A percentile compares a stretch with the other conserved stretches of the same genome.
Conservation (phyloP, 1,284 basidiomycete genomes). For the Pterulicium gracile region DNA sequence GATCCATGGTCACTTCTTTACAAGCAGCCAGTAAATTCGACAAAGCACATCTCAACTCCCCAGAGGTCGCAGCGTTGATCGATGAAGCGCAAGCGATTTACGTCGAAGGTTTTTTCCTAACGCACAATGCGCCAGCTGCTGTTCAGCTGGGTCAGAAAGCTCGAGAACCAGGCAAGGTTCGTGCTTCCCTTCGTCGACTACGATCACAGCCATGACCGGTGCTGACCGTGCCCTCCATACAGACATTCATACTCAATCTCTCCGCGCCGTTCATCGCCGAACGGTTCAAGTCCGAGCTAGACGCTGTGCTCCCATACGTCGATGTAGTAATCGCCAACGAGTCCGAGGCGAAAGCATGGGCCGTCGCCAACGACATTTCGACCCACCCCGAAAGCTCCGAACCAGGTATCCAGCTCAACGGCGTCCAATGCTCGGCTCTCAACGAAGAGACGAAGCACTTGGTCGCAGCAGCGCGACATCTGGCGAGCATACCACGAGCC, state of each 20-base stretch:
- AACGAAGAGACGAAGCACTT: slow-evolving; percentile 60
- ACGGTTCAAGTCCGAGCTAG: slow-evolving; percentile 82
- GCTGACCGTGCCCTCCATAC: slow-evolving; percentile 2
- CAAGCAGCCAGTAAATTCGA: slow-evolving; percentile 88
- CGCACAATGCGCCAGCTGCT: slow-evolving; percentile 77
- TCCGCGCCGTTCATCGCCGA: slow-evolving; percentile 97
- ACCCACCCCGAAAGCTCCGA: slow-evolving; percentile 15
- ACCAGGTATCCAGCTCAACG: background rate
- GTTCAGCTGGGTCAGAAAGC: slow-evolving; percentile 76
- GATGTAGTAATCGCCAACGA: slow-evolving; percentile 94
- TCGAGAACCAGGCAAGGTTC: slow-evolving; percentile 63
- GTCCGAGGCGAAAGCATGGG: slow-evolving; percentile 86
- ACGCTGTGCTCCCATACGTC: slow-evolving; percentile 70
- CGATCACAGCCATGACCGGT: too few relatives aligned
- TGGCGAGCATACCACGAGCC: slow-evolving; percentile 61
- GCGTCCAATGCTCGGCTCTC: too few relatives aligned
- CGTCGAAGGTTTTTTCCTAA: slow-evolving; percentile 96
- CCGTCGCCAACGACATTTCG: slow-evolving; percentile 48
- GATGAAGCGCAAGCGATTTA: slow-evolving; percentile 83
- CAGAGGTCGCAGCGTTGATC: slow-evolving; percentile 69
- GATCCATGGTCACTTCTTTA: slow-evolving; percentile 86
- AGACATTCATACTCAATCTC: slow-evolving; percentile 89
- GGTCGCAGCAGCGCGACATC: slow-evolving; percentile 57
- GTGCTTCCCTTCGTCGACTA: background rate
- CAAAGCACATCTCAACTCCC: slow-evolving; percentile 69